Evolutionary conservation across 1,139 yeast species (phyloP).

Genomic region (Hyphopichia pseudoburtonii): DNA sequence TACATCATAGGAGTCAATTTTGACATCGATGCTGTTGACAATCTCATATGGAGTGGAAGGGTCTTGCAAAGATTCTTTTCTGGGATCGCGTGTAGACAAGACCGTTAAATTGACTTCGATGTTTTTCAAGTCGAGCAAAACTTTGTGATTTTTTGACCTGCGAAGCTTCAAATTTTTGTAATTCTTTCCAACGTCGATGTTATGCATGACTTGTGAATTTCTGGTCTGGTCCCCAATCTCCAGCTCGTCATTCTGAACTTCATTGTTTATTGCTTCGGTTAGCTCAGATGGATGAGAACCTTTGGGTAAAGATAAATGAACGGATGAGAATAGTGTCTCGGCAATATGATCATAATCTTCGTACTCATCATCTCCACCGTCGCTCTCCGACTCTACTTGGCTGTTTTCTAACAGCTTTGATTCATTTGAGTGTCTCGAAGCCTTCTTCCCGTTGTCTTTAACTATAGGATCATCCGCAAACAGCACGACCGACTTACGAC

Average conservation of each 20-base stretch:
- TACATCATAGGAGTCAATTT: slow-evolving; percentile 56
- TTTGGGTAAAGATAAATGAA: slow-evolving; percentile 63
- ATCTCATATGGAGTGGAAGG: slow-evolving; percentile 38
- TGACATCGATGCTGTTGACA: slow-evolving; percentile 45
- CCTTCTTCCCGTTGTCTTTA: not conserved
- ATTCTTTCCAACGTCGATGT: slow-evolving; percentile 22
- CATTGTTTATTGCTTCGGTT: slow-evolving; percentile 53
- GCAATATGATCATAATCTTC: slow-evolving; percentile 42
- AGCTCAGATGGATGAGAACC: slow-evolving; percentile 48
- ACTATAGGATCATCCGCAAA: slow-evolving; percentile 5
- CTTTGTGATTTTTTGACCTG: slow-evolving; percentile 67
- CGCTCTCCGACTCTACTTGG: slow-evolving; percentile 1
- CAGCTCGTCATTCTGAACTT: slow-evolving; percentile 31
- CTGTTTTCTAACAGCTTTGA: not conserved
- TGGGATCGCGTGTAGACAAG: slow-evolving; percentile 49
- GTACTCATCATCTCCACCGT: slow-evolving; percentile 13
- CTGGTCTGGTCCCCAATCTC: slow-evolving; percentile 4
- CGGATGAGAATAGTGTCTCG: slow-evolving; percentile 71
- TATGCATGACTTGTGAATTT: slow-evolving; percentile 12
- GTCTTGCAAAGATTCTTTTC: slow-evolving; percentile 23
- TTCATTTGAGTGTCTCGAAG: not conserved
- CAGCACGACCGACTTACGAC: slow-evolving; percentile 6
- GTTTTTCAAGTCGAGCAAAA: slow-evolving; percentile 55
- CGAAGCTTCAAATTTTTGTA: slow-evolving; percentile 53
- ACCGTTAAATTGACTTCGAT: slow-evolving; percentile 49